Conservation (phyloP, 192 early-diverging fungal genomes). For the Podila epigama region DNA sequence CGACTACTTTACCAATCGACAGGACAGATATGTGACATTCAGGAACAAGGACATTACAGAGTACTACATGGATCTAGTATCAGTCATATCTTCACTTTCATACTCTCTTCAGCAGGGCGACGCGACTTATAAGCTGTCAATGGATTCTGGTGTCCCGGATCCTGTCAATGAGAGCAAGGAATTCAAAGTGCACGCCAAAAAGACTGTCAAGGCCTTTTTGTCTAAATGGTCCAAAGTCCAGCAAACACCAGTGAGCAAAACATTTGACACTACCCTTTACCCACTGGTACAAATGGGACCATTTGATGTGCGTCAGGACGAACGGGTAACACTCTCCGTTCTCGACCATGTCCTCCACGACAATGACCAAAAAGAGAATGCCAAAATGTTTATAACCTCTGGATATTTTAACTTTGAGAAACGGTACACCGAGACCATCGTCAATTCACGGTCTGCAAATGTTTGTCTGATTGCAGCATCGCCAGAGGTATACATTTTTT, state of each 20-base stretch:
- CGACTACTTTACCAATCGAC: slow-evolving; percentile 95
- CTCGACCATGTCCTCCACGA: slow-evolving; percentile 56
- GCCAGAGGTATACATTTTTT: slow-evolving; percentile 73
- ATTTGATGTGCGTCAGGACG: slow-evolving; percentile 83
- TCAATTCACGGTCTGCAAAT: slow-evolving; percentile 58
- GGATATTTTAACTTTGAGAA: slow-evolving; percentile 95
- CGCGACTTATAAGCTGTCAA: slow-evolving; percentile 8
- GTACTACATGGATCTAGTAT: slow-evolving; percentile 77
- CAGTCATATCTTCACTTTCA: slow-evolving; percentile 69
- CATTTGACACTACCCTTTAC: slow-evolving; percentile 71
- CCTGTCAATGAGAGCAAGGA: slow-evolving; percentile 62
- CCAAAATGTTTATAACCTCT: slow-evolving; percentile 78
- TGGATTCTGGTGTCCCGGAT: slow-evolving; percentile 51
- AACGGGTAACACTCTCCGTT: slow-evolving; percentile 66
- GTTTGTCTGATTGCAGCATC: slow-evolving; percentile 84
- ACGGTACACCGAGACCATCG: slow-evolving; percentile 67
- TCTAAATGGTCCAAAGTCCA: slow-evolving; percentile 42
- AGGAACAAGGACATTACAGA: slow-evolving; percentile 60
- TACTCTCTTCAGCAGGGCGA: slow-evolving; percentile 47
- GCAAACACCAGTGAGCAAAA: slow-evolving; percentile 3
- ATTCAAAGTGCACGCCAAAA: slow-evolving; percentile 64
- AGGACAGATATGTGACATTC: slow-evolving; percentile 93
- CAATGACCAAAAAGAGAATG: slow-evolving; percentile 36
- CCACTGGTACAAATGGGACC: slow-evolving; percentile 91
- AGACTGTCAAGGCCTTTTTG: slow-evolving; percentile 60